A percentile compares a stretch with the other conserved stretches of the same genome.
These are phyloP conservation scores for Colletotrichum melonis DNA, from an alignment of 2,329 filamentous ascomycete species.

Conservation along the genomic window DNA sequence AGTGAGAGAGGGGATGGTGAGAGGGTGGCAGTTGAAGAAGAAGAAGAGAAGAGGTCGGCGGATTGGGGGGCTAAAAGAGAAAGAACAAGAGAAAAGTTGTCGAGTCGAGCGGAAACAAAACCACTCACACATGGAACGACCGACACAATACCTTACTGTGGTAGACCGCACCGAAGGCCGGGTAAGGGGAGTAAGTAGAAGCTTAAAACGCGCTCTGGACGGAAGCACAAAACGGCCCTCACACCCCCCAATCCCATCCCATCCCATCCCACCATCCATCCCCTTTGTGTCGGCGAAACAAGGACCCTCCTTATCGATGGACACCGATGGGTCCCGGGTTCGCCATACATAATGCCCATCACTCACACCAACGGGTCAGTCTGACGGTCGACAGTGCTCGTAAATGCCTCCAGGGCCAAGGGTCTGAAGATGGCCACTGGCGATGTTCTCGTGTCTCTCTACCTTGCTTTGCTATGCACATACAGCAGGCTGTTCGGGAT, in stretches of 20 bases:
- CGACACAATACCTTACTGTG: background rate
- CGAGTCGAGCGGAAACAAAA: conserved; percentile 13
- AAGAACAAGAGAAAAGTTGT: background rate
- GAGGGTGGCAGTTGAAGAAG: background rate
- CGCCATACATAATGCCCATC: conserved; percentile 17
- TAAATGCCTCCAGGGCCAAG: background rate
- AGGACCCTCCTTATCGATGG: conserved; percentile 29
- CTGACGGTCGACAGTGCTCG: background rate
- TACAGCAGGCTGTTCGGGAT: background rate
- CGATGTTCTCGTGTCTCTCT: background rate
- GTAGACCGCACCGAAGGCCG: conserved; percentile 3
- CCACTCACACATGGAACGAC: background rate
- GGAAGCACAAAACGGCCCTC: conserved; percentile 30
- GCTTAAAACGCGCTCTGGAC: conserved; percentile 34
- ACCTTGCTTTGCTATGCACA: background rate
- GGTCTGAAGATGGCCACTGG: background rate
- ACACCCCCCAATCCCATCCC: background rate
- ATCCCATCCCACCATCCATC: background rate
- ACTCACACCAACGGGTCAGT: conserved; percentile 2
- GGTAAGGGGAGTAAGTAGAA: conserved; percentile 19
- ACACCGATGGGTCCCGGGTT: conserved; percentile 22
- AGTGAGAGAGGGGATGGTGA: background rate
- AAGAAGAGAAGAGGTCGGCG: background rate
- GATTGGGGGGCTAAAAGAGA: background rate
- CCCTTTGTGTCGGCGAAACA: conserved; percentile 22